Base-by-base conservation (phyloP, 805 yeast genomes). In the Saccharomycopsis microspora region DNA sequence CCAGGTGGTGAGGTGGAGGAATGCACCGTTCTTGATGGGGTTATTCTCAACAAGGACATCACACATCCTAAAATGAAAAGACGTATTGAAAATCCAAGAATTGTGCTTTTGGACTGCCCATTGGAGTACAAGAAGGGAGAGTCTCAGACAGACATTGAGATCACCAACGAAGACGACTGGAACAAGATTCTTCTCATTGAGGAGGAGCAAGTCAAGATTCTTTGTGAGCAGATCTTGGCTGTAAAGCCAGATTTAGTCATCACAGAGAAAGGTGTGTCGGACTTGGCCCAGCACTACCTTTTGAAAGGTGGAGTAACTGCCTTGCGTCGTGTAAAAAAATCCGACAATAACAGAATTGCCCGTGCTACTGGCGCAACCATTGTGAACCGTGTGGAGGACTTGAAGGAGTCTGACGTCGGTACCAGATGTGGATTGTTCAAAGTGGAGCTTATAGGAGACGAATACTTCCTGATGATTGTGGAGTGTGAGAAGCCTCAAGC, bases 31-130 rank as follows among this genome's bases (percentile, higher is more conserved):
- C 72, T 93, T 59, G 89, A 85, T 60, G 99, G 99, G 54, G 83
- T 90, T 45, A 70, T 93, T 68, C 75, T 93, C 58, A 93, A 93
- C 71, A 93, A 93, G 67, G 99, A 93, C 62, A 94, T 93, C 49
- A 88, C 94, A n/a, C 99, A 93, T 67, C 98, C 99, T 54, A 88
- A 89, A 66, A 93, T 93, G 99, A 82, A 82, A 58, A 80, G 99
- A 64, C 61, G 71, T 58, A 84, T 93, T 57, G 85, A 82, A 63
- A 85, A 87, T 60, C 99, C 99, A 44, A 77, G 90, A 55, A 78
- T 93, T 47, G 76, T 93, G 19, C 73, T 93, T 56, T 74, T 93
- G 57, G 99, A 93, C 68, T 89, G 97, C 67, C 97, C 99, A 8
- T 73, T 93, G 58, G 99, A 93, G 68, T 93, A 93, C 70, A 93